A percentile compares a stretch with the other conserved stretches of the same genome.
phyloP scores from a whole-genome alignment of 148 eudicot genomes.

The Arbutus unedo region DNA sequence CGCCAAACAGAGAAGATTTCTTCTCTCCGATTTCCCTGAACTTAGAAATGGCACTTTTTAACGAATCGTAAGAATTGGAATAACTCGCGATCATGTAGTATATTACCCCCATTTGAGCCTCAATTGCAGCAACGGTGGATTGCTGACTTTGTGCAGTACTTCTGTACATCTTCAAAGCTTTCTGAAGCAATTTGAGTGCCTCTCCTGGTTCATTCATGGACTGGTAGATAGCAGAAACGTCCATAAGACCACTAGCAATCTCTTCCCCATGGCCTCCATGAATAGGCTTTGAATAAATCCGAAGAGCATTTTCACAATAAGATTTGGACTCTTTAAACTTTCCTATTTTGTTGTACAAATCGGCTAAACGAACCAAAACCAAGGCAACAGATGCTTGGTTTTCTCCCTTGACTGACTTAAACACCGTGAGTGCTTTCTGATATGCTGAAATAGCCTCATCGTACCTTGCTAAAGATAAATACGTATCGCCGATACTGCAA shows the following conservation, averaged over 20 bases:
- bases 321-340: slow-evolving; percentile 61
- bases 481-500: slow-evolving; percentile 71
- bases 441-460: slow-evolving; percentile 71
- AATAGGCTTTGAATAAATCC: slow-evolving; percentile 45
- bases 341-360: slow-evolving; percentile 70
- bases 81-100: slow-evolving; percentile 53
- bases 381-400: slow-evolving; percentile 59
- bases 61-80: slow-evolving; percentile 43
- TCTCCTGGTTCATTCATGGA: slow-evolving; percentile 61
- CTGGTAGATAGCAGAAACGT: slow-evolving; percentile 68
- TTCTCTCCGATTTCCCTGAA: slow-evolving; percentile 57
- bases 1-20: slow-evolving; percentile 56
- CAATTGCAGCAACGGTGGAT: slow-evolving; percentile 71
- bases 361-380: slow-evolving; percentile 70
- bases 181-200: slow-evolving; percentile 53
- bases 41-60: slow-evolving; percentile 50
- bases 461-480: slow-evolving; percentile 61
- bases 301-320: slow-evolving; percentile 61
- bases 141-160: slow-evolving; percentile 37
- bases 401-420: slow-evolving; percentile 53
- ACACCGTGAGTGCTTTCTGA: slow-evolving; percentile 58
- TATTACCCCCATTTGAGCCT: slow-evolving; percentile 85
- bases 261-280: slow-evolving; percentile 44
- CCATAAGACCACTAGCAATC: slow-evolving; percentile 59
- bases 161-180: slow-evolving; percentile 47